Evolutionary conservation across 352 stramenopile genomes (phyloP), one percentile per base, ranked within the genome.

Genomic region (Aphanomyces cochlioides): DNA sequence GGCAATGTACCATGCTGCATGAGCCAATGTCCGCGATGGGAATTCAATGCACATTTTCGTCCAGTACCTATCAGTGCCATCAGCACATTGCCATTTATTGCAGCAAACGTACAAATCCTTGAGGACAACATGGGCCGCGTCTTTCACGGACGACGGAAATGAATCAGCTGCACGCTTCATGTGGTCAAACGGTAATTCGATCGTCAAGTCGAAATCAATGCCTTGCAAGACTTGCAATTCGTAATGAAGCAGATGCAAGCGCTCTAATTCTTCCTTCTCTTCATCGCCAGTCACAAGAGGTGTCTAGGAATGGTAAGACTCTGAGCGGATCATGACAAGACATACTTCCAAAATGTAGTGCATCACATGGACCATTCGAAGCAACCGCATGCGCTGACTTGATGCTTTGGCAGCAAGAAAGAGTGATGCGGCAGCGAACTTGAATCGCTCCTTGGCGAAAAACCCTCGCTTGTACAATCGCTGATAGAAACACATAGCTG

Each of bases 311-410:
- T 28, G 40, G n/a, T 45, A 15, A 10, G 12, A 5, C 19, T 40
- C 28, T 17, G 56, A 40, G 28, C 19, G 21, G 4, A n/a, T 13
- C 28, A 63, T n/a, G 28, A 19, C 34, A 50, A 50, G 43, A 50
- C 40, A 17, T 56, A 67, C 59, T 45, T 95, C 85, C 36, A 95
- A 68, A 45, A 93, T 91, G 64, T 92, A 85, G 73, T 93, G 88
- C 85, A 93, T 95, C 41, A 85, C 80, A 56, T 83, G 79, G 47
- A 92, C 85, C 87, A 95, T 95, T 6, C 85, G 87, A 38, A 95
- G 70, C 50, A 95, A 72, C 73, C 92, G 92, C 87, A 95, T 95
- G 12, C 87, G 87, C 72, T 95, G 92, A 72, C 85, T 93, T 12
- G 87, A 83, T 0, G 87, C 87, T 68, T 95, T 95, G 0, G 87